Base-by-base conservation (phyloP, 768 basidiomycete species). In the Trametes villosa region DNA sequence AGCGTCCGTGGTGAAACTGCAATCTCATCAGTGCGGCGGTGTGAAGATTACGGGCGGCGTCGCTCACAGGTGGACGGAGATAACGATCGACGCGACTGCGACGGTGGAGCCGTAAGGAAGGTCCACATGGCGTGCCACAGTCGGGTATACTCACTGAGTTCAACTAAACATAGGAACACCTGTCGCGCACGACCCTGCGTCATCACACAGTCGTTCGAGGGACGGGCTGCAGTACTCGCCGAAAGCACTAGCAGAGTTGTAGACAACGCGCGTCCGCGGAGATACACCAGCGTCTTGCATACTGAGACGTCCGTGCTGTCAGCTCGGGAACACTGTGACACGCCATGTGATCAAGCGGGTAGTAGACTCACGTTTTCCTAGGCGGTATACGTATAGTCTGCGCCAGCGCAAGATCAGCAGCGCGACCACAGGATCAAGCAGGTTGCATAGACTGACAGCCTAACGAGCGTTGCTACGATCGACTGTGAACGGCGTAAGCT, bases 341-440 rank as follows among this genome's bases (percentile, higher is more conserved):
- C 40, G n/a, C n/a, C n/a, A n/a, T n/a, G 11, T 6, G 40, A 41
- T n/a, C 42, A n/a, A 44, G 42, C 42, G 5, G 6, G 9, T 11
- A 27, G 9, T 13, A 2, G 22, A 33, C 54, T 24, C 13, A 56
- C 54, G 54, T n/a, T 46, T 45, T 17, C 22, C 33, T 27, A 56
- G 42, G 1, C 54, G 44, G 9, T 47, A 27, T 5, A 56, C 44
- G 34, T 56, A 56, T 27, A 56, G 54, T 9, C 54, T 56, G 26
- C 9, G 44, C n/a, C n/a, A n/a, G n/a, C 18, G 36, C 17, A 2
- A 5, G 30, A 31, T 3, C 2, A 4, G 22, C 45, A 56, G 17
- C 20, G 15, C 36, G 26, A 17, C 13, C 1, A 45, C 1, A 18
- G 13, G 24, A 26, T 2, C 2, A 24, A 20, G 4, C 9, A n/a